Base-by-base conservation (phyloP, 306 rosid species). In the Rosa rugosa region DNA sequence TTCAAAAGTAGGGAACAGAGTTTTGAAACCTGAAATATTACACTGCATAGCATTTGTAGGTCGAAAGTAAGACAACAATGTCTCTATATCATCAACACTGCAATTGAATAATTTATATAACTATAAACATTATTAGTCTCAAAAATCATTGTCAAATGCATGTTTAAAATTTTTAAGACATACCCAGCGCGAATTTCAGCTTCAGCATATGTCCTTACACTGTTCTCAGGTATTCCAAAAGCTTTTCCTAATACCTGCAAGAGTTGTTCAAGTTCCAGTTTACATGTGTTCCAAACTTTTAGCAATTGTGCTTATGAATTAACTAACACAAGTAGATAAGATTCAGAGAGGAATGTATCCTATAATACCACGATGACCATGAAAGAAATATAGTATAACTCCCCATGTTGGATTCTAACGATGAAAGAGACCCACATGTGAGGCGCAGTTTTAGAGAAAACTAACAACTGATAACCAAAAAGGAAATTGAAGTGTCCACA, bases 141-240 rank as follows among this genome's bases (percentile, higher is more conserved):
- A 59, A 75, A 80, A 60, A 73, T 9, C 45, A 44, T 12, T 16
- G 47, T 57, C n/a, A 73, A 56, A 68, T 68, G 27, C 5, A 46
- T 14, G 41, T 8, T 27, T 27, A 22, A 27, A 41, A 40, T 69
- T 74, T 25, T 66, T 4, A 73, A 75, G 62, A 23, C 85, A 65
- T 92, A 95, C 99, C 99, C 87, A 50, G 99, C 91, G 56, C 99
- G 96, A 83, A 95, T 91, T 89, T 95, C 98, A 42, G 98, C 99
- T 84, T 95, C 98, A 42, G 98, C 90, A 72, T 90, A 95, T 78
- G 98, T 95, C 76, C 89, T 85, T 80, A 91, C 88, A 82, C 88
- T 92, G 83, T 88, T 93, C 76, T 92, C 99, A 75, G 98, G 97
- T 80, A 95, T 88, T 80, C 97, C 91, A 47, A 95, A 85, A 79